phyloP scores from a whole-genome alignment of 257 asterid genomes.

The Solanum verrucosum region DNA sequence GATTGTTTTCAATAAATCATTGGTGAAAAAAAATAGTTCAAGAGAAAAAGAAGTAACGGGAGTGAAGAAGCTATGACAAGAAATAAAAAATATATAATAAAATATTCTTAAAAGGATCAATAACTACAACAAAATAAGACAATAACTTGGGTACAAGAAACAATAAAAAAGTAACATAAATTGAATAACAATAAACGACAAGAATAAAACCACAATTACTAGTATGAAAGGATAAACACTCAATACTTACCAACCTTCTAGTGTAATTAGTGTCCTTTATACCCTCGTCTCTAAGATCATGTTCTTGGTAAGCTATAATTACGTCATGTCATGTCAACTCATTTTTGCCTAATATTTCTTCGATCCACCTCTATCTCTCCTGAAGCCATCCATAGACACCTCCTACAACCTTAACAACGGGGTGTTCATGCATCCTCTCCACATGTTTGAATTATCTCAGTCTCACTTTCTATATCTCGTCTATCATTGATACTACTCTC shows the following conservation, averaged over 20 bases:
- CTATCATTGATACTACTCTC: neutral
- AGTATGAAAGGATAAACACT: neutral
- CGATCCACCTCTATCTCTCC: neutral
- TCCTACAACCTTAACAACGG: neutral
- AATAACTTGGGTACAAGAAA: no score
- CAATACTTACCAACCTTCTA: neutral
- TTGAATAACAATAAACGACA: neutral
- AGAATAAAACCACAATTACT: neutral
- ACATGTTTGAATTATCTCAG: neutral
- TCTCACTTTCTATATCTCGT: neutral
- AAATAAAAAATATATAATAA: no score
- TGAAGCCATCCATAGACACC: neutral
- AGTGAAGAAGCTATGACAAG: neutral
- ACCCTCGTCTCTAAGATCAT: neutral
- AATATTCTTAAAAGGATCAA: no score
- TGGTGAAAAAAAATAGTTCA: neutral
- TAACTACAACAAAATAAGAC: neutral
- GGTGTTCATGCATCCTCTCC: neutral
- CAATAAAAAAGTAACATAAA: neutral
- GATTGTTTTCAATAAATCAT: no score
- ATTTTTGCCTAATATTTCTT: neutral
- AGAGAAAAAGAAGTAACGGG: neutral
- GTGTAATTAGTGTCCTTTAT: neutral
- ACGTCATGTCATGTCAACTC: neutral
- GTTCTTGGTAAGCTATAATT: neutral